Percentiles rank a stretch among this genome's conserved stretches.
Evolutionary conservation across 2,329 filamentous ascomycete species (phyloP).

Genomic region (Colletotrichum brevisporum): DNA sequence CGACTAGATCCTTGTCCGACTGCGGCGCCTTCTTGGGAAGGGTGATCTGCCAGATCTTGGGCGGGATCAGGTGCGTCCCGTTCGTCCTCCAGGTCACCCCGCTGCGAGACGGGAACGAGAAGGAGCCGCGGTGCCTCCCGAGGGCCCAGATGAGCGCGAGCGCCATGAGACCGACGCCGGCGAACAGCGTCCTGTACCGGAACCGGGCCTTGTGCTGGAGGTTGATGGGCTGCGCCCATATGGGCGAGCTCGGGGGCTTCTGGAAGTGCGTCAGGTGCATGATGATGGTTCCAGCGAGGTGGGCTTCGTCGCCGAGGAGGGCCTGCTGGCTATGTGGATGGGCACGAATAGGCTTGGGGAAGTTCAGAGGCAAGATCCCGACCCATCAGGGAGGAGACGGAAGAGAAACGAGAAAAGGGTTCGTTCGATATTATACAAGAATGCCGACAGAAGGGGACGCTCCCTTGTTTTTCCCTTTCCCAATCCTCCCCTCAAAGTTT

Average conservation of each 20-base stretch:
- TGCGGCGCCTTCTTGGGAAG: constrained; percentile 12
- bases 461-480: no score
- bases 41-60: constrained; percentile 41
- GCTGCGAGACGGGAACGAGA: constrained; percentile 1
- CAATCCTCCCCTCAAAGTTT: background rate
- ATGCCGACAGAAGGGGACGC: no score
- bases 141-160: constrained; percentile 9
- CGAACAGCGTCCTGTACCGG: background rate
- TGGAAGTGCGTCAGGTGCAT: constrained; percentile 6
- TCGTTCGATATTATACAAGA: background rate
- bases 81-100: constrained; percentile 7
- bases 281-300: background rate
- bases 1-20: background rate
- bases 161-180: background rate
- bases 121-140: background rate
- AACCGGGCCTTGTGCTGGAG: background rate
- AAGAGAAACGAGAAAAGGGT: no score
- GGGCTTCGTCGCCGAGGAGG: background rate
- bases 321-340: no score
- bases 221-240: constrained; percentile 14
- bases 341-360: background rate
- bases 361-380: background rate
- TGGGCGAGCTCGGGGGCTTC: constrained; percentile 9
- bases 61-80: constrained; percentile 21
- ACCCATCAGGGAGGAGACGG: background rate